Base-by-base conservation (phyloP, 108 stramenopile genomes). In the Cyclotella baltica region DNA sequence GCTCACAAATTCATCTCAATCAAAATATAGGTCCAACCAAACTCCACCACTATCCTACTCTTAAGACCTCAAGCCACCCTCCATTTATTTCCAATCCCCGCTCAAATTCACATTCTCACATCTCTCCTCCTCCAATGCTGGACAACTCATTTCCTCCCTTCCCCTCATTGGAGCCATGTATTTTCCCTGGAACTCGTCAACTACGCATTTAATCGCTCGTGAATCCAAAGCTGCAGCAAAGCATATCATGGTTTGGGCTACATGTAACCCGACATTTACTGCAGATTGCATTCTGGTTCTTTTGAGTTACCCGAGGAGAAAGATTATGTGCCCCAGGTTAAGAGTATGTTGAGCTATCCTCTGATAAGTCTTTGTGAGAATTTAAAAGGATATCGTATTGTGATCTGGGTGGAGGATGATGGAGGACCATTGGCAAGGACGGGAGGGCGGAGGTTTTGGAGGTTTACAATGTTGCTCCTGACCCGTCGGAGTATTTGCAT, bases 211-310 rank as follows among this genome's bases (percentile, higher is more conserved):
- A 53, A 62, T 85, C 5, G 71, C 84, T 0, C 23, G 36, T n/a
- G 80, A 81, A n/a, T 43, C 48, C 47, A 82, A 63, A 46, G 75
- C 75, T n/a, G 67, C 75, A 9, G 84, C 84, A 28, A 85, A 85
- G 63, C 70, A 69, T 35, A 85, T 85, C 30, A 73, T 67, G 71
- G 84, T 80, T n/a, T 85, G 84, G 84, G 84, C 84, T 20, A 72
- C 70, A n/a, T 70, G 84, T 34, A 61, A 75, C 47, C 75, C 74
- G 4, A 38, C 72, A 9, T 80, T 85, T 5, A 81, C 84, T 19
- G 35, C 35, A 37, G 80, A 30, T 36, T 85, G 72, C 37, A 20
- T 85, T 0, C 35, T 67, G 50, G 64, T 70, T 18, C 50, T 85
- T 50, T 31, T 85, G 57, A 38, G 38, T 18, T 85, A 31, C 84